A percentile compares a stretch with the other conserved stretches of the same genome.
Evolutionary conservation across 2,329 filamentous ascomycete genomes (phyloP).

Genomic region (Ceratocystis alfenasii): DNA sequence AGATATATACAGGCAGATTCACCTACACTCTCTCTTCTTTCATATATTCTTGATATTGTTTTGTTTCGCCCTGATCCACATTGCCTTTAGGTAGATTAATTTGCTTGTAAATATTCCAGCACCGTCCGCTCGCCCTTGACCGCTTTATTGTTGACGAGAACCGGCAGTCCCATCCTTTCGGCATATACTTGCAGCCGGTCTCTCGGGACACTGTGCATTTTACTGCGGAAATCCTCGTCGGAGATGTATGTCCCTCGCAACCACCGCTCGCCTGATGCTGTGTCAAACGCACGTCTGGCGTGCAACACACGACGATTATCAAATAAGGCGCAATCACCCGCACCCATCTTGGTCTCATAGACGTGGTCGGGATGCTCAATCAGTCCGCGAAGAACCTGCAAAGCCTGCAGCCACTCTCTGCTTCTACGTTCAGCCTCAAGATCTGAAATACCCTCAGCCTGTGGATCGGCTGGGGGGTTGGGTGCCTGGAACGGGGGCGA

Average conservation of each 20-base stretch:
- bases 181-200: constrained; percentile 19
- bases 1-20: background rate
- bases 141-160: background rate
- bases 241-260: constrained; percentile 76
- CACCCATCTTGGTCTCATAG: constrained; percentile 59
- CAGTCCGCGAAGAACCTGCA: constrained; percentile 43
- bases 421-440: constrained; percentile 19
- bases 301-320: constrained; percentile 80
- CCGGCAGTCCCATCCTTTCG: constrained; percentile 19
- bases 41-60: too few species aligned
- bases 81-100: background rate
- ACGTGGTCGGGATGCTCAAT: constrained; percentile 48
- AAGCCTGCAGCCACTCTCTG: constrained; percentile 37
- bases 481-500: constrained; percentile 68
- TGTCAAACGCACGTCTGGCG: constrained; percentile 65
- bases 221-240: constrained; percentile 35
- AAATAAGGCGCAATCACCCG: constrained; percentile 87
- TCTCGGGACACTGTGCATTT: constrained; percentile 22
- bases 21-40: too few species aligned
- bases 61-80: too few species aligned
- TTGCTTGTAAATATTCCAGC: constrained; percentile 19
- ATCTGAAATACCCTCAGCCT: background rate
- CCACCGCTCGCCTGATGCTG: constrained; percentile 57
- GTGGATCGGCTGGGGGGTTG: constrained; percentile 28
- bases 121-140: constrained; percentile 15